Evolutionary conservation across 768 basidiomycete genomes (phyloP).

Genomic region (Macrolepiota dolichaula): DNA sequence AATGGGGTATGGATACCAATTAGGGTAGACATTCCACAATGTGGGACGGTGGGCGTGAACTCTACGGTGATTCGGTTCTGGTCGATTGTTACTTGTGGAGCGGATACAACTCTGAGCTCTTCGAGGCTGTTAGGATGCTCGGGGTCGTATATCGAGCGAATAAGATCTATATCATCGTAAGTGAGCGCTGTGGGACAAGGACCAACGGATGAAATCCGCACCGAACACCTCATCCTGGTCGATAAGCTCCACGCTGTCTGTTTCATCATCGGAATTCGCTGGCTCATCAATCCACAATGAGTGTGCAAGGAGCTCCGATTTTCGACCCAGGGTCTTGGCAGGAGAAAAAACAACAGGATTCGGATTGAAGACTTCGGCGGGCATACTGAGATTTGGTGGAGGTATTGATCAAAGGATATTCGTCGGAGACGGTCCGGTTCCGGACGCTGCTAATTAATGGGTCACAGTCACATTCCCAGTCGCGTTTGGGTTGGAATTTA

Average conservation of each 20-base stretch:
- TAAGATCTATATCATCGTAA: slow-evolving; percentile 57
- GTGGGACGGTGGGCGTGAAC: slow-evolving; percentile 96
- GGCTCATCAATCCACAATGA: slow-evolving; percentile 63
- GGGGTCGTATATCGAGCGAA: slow-evolving; percentile 90
- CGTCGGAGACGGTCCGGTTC: slow-evolving; percentile 10
- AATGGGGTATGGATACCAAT: slow-evolving; percentile 58
- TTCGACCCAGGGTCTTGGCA: slow-evolving; percentile 41
- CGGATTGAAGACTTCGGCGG: slow-evolving; percentile 73
- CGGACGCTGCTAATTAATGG: slow-evolving; percentile 8
- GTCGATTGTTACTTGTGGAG: slow-evolving; percentile 66
- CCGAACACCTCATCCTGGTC: slow-evolving; percentile 94
- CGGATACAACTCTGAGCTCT: slow-evolving; percentile 92
- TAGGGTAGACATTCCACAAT: slow-evolving; percentile 95
- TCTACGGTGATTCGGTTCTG: slow-evolving; percentile 78
- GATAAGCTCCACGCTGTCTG: slow-evolving; percentile 64
- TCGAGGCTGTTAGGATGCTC: slow-evolving; percentile 94
- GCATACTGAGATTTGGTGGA: slow-evolving; percentile 31
- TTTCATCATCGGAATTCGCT: slow-evolving; percentile 41
- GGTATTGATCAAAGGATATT: slow-evolving; percentile 13
- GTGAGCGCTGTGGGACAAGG: not conserved
- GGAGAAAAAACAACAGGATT: slow-evolving; percentile 82
- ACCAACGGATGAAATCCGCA: slow-evolving; percentile 27
- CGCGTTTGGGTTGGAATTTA: slow-evolving; percentile 5
- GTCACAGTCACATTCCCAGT: slow-evolving; percentile 11
- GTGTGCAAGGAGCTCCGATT: slow-evolving; percentile 36